Evolutionary conservation across 345 rosid species (phyloP).

Genomic region (Linum lewisii): DNA sequence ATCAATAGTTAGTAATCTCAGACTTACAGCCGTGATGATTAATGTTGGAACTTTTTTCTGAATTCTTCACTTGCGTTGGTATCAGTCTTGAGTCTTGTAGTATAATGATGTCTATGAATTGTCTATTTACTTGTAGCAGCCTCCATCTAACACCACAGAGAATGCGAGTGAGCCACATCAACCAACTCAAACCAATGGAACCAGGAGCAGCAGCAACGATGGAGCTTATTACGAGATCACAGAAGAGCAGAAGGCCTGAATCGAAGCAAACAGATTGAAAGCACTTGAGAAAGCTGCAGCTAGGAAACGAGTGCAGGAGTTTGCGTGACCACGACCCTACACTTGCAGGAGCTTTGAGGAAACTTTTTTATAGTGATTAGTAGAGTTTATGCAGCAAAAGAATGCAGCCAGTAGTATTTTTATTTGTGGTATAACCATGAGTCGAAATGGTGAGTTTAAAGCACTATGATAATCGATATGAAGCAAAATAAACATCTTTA

Average conservation of each 20-base stretch:
- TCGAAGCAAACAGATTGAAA: slow-evolving; percentile 60
- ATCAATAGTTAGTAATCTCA: slow-evolving; percentile 56
- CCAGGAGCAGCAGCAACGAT: slow-evolving; percentile 12
- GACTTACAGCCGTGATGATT: background rate
- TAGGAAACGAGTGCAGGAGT: slow-evolving; percentile 20
- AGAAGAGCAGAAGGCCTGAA: slow-evolving; percentile 59
- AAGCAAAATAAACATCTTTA: too few species aligned
- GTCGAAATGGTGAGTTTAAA: too few species aligned
- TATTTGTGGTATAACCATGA: too few species aligned
- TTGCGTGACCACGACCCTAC: background rate
- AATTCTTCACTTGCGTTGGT: background rate
- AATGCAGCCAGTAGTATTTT: too few species aligned
- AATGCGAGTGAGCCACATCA: background rate
- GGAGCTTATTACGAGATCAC: slow-evolving; percentile 29
- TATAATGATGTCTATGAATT: too few species aligned
- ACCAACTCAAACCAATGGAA: slow-evolving; percentile 18
- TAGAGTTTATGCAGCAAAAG: too few species aligned
- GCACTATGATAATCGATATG: too few species aligned
- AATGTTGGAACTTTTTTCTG: too few species aligned
- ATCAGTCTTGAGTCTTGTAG: background rate
- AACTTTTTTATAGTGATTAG: too few species aligned
- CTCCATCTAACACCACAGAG: slow-evolving; percentile 11
- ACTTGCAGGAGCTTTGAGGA: too few species aligned
- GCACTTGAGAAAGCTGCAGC: slow-evolving; percentile 63
- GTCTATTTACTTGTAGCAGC: slow-evolving; percentile 19